A percentile compares a stretch with the other conserved stretches of the same genome.
phyloP scores from a whole-genome alignment of 208 protist species.

The Herpetomonas tarakana region DNA sequence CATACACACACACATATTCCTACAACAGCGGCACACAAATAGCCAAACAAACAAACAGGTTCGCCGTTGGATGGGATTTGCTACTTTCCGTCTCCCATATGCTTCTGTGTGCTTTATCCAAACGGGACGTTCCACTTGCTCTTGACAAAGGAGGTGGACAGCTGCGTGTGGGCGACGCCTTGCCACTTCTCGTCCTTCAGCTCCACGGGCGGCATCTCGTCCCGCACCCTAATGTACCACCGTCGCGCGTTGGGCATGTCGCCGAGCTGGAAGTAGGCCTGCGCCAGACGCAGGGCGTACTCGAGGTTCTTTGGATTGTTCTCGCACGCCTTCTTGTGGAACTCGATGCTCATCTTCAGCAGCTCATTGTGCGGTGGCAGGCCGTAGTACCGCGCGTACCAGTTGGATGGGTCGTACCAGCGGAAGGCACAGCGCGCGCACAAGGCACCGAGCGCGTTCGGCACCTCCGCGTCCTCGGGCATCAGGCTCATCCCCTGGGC shows the following conservation, averaged over 20 bases:
- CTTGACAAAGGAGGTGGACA: slow-evolving; percentile 70
- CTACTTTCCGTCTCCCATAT: slow-evolving; percentile 6
- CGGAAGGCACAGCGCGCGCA: slow-evolving; percentile 64
- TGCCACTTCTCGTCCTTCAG: slow-evolving; percentile 78
- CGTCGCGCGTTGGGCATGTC: slow-evolving; percentile 70
- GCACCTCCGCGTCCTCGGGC: slow-evolving; percentile 65
- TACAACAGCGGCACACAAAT: slow-evolving; percentile 9
- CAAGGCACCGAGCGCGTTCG: slow-evolving; percentile 72
- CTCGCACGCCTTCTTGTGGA: slow-evolving; percentile 57
- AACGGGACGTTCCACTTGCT: slow-evolving; percentile 84
- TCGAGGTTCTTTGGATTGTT: slow-evolving; percentile 72
- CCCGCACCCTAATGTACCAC: slow-evolving; percentile 80
- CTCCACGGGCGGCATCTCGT: slow-evolving; percentile 79
- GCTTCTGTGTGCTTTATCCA: slow-evolving; percentile 32
- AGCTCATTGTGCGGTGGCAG: slow-evolving; percentile 45
- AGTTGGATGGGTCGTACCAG: slow-evolving; percentile 66
- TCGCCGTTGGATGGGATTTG: not conserved
- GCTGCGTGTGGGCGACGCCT: slow-evolving; percentile 74
- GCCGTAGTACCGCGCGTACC: slow-evolving; percentile 54
- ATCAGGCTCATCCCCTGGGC: slow-evolving; percentile 59
- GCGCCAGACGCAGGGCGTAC: slow-evolving; percentile 74
- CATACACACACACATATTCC: too few relatives aligned
- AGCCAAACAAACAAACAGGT: slow-evolving; percentile 12
- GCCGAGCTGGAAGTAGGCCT: slow-evolving; percentile 78
- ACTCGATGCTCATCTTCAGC: slow-evolving; percentile 47